Percentiles rank a stretch among this genome's conserved stretches.
Conservation (phyloP, 345 rosid genomes). For the Lenwebbia sp. region DNA sequence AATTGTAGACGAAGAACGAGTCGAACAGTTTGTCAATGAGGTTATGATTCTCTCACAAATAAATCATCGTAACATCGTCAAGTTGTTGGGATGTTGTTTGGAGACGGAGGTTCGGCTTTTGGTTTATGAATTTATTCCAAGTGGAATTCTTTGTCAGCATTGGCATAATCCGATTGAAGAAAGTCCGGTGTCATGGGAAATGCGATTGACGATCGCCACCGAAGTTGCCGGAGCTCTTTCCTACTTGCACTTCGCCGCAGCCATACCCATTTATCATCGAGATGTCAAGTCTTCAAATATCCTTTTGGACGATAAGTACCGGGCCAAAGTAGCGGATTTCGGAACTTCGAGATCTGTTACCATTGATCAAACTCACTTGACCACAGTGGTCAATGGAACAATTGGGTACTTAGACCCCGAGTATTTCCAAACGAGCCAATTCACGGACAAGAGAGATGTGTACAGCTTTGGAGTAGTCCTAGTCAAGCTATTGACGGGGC, state of each 20-base stretch:
- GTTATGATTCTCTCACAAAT: conserved; percentile 5
- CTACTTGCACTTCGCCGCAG: conserved; percentile 5
- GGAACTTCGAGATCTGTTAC: conserved; percentile 6
- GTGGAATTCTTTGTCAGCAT: conserved; percentile 1
- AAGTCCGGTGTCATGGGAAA: not conserved
- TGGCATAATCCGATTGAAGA: not conserved
- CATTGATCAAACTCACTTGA: conserved; percentile 5
- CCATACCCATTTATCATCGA: conserved; percentile 10
- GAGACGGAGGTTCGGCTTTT: conserved; percentile 7
- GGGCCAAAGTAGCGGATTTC: conserved; percentile 8
- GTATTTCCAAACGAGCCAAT: no score
- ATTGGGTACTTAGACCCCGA: conserved; percentile 16
- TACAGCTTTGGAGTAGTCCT: conserved; percentile 13
- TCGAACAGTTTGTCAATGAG: conserved; percentile 9
- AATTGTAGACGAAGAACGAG: not conserved
- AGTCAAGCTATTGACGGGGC: conserved; percentile 5
- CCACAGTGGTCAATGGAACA: conserved; percentile 8
- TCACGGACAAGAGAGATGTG: conserved; percentile 6
- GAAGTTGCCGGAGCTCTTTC: not conserved
- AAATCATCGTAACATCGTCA: conserved; percentile 5
- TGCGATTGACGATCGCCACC: not conserved
- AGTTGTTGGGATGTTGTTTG: conserved; percentile 4
- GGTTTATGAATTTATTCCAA: conserved; percentile 7
- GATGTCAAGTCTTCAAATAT: conserved; percentile 14
- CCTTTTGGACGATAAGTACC: conserved; percentile 6